Conservation (phyloP, 208 protist species). For the Acanthamoeba lenticulata region DNA sequence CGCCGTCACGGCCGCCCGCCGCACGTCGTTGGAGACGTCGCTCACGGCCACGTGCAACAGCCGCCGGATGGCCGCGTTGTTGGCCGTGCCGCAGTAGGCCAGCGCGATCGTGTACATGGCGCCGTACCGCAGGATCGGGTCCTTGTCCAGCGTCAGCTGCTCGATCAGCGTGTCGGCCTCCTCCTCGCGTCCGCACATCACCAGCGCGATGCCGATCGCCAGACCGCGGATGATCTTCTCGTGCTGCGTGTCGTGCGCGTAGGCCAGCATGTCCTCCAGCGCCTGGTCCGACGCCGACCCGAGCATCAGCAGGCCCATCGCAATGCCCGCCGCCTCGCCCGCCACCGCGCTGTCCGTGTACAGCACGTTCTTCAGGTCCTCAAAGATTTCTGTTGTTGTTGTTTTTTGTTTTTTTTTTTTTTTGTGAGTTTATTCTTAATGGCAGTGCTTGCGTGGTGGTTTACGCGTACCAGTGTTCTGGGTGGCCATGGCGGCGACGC, state of each 20-base stretch:
- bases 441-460: not conserved
- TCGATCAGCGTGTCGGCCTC: conserved; percentile 94
- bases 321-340: conserved; percentile 97
- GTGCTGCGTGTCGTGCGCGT: conserved; percentile 97
- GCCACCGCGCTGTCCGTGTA: conserved; percentile 96
- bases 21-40: conserved; percentile 98
- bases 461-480: conserved; percentile 51
- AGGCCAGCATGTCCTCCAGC: conserved; percentile 93
- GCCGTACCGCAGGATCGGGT: conserved; percentile 97
- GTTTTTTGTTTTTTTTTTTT: no score
- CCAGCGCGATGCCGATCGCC: conserved; percentile 96
- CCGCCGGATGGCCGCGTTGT: conserved; percentile 93
- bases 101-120: conserved; percentile 97
- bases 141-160: conserved; percentile 92
- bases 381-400: conserved; percentile 94
- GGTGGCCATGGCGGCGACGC: conserved; percentile 88
- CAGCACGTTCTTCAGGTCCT: conserved; percentile 95
- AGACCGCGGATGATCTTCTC: conserved; percentile 99
- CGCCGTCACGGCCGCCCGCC: conserved; percentile 96
- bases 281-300: conserved; percentile 90
- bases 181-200: conserved; percentile 97
- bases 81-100: conserved; percentile 97
- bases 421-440: not conserved
- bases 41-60: conserved; percentile 96
- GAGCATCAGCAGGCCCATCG: conserved; percentile 98